Percentiles rank a stretch among this genome's conserved stretches.
These are phyloP conservation scores for Rutstroemia sp. DNA, from an alignment of 2,329 filamentous ascomycete species.

Conservation along the genomic window DNA sequence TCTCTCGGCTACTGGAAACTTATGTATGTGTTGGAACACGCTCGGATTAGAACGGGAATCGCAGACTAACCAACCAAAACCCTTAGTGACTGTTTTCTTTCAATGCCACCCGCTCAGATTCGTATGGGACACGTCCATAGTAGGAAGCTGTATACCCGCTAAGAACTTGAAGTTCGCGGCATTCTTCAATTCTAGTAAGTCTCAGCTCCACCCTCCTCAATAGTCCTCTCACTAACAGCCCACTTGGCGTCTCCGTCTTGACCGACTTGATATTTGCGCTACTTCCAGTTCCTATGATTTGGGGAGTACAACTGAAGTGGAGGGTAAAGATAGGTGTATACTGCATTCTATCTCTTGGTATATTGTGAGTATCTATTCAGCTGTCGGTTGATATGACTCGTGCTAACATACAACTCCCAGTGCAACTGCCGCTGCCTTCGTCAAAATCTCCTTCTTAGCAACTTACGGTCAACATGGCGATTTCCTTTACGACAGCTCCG, in stretches of 20 bases:
- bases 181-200: constrained; percentile 5
- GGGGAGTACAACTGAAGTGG: constrained; percentile 34
- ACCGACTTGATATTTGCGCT: constrained; percentile 29
- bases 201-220: neutral
- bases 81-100: too few relatives aligned
- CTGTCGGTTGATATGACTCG: neutral
- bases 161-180: too few relatives aligned
- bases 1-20: too few relatives aligned
- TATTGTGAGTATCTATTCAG: too few relatives aligned
- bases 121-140: too few relatives aligned
- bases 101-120: too few relatives aligned
- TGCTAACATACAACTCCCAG: neutral
- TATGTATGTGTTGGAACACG: too few relatives aligned
- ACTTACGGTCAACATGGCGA: constrained; percentile 35
- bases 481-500: constrained; percentile 28
- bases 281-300: constrained; percentile 35
- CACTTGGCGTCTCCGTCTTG: constrained; percentile 13
- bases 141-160: neutral
- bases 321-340: constrained; percentile 33
- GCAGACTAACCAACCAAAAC: too few relatives aligned
- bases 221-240: neutral
- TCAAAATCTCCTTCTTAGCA: constrained; percentile 34
- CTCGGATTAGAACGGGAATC: too few relatives aligned
- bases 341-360: constrained; percentile 3
- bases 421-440: constrained; percentile 22